Evolutionary conservation across 805 yeast genomes (phyloP).

Genomic region (Yamadazyma akitaensis): DNA sequence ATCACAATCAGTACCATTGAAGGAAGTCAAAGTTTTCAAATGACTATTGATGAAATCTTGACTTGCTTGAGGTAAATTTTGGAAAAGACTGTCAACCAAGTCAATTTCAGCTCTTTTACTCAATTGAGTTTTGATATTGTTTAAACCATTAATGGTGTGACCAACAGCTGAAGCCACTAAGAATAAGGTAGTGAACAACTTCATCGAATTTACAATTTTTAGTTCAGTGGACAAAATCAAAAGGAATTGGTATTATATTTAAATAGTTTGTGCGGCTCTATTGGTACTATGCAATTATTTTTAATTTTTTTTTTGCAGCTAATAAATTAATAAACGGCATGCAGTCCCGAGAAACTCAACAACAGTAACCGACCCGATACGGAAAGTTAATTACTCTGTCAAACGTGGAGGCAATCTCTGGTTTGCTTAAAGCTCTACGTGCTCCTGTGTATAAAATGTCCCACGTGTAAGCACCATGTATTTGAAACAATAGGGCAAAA

Average conservation of each 20-base stretch:
- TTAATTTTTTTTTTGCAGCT: background rate
- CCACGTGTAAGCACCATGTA: background rate
- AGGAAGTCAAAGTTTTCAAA: slow-evolving; percentile 24
- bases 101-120: slow-evolving; percentile 16
- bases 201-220: background rate
- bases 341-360: background rate
- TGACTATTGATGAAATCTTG: slow-evolving; percentile 28
- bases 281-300: background rate
- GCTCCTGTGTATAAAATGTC: background rate
- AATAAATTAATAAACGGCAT: background rate
- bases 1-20: slow-evolving; percentile 33
- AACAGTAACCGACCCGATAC: background rate
- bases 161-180: slow-evolving; percentile 6
- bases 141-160: slow-evolving; percentile 13
- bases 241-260: too few species aligned
- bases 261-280: background rate
- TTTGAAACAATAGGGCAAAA: background rate
- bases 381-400: background rate
- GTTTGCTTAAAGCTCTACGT: background rate
- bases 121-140: slow-evolving; percentile 12
- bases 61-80: slow-evolving; percentile 22
- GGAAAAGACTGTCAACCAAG: slow-evolving; percentile 25
- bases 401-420: background rate
- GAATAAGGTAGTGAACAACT: slow-evolving; percentile 1
- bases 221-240: background rate